These are phyloP conservation scores for Boletus smithii DNA, from an alignment of 1,284 basidiomycete genomes.

Conservation along the genomic window DNA sequence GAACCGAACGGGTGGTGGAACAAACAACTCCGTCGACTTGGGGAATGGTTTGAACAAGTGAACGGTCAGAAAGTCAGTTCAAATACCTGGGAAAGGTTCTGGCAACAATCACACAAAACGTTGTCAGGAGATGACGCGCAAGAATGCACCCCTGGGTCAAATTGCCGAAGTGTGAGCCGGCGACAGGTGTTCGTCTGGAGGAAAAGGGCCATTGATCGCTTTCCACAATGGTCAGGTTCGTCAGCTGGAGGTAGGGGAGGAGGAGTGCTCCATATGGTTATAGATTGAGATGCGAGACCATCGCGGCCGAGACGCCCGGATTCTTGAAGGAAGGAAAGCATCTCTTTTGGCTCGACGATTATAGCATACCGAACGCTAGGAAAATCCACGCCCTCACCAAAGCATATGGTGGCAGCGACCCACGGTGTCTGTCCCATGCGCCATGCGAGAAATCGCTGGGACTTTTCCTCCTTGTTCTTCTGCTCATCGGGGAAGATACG, in stretches of 20 bases:
- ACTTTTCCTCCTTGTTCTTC: background rate
- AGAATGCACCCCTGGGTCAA: background rate
- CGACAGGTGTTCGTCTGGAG: background rate
- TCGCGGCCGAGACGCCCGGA: conserved; percentile 1
- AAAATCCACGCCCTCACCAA: conserved; percentile 2
- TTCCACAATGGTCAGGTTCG: background rate
- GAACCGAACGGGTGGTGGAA: background rate
- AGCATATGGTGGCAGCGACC: conserved; percentile 2
- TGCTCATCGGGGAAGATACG: background rate
- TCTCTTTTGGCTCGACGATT: background rate
- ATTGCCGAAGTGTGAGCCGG: background rate
- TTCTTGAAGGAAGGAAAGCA: conserved; percentile 6
- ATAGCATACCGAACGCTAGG: conserved; percentile 2
- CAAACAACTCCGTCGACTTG: background rate
- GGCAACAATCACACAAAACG: background rate
- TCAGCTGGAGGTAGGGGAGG: no score
- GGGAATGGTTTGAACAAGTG: background rate
- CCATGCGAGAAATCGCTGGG: background rate
- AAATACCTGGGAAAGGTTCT: background rate
- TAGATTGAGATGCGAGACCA: background rate
- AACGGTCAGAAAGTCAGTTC: no score
- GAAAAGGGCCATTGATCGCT: background rate
- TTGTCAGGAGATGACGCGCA: background rate
- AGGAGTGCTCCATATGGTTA: conserved; percentile 1
- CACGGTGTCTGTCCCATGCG: background rate